Evolutionary conservation across 2,329 filamentous ascomycete genomes (phyloP).

Genomic region (Talaromyces rugulosus): DNA sequence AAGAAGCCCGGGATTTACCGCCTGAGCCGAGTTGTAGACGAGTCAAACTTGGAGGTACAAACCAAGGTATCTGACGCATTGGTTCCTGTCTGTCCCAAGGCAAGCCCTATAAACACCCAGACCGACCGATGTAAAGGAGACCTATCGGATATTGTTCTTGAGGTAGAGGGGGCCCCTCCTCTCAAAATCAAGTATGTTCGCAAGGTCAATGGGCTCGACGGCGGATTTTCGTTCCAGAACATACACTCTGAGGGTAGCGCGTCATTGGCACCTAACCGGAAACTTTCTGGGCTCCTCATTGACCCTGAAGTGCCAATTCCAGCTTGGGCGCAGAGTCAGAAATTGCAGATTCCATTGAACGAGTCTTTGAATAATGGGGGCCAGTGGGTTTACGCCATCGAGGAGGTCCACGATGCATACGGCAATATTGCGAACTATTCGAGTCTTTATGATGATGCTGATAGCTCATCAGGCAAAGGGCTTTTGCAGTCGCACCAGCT

Average conservation of each 20-base stretch:
- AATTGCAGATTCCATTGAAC: conserved; percentile 76
- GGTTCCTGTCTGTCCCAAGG: conserved; percentile 80
- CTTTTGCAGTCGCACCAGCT: conserved; percentile 71
- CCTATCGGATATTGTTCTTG: conserved; percentile 75
- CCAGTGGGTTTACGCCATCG: conserved; percentile 82
- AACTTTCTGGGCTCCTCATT: conserved; percentile 55
- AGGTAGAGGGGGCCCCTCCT: conserved; percentile 84
- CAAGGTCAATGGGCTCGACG: conserved; percentile 75
- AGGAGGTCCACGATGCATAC: conserved; percentile 86
- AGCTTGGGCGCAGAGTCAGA: conserved; percentile 70
- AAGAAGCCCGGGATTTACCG: conserved; percentile 88
- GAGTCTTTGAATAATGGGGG: conserved; percentile 79
- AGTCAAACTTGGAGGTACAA: conserved; percentile 90
- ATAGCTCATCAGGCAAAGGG: conserved; percentile 55
- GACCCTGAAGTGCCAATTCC: conserved; percentile 50
- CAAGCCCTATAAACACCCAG: conserved; percentile 62
- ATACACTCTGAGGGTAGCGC: conserved; percentile 83
- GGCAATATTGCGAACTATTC: conserved; percentile 79
- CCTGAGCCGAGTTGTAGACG: conserved; percentile 79
- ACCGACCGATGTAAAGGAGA: conserved; percentile 77
- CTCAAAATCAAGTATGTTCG: conserved; percentile 90
- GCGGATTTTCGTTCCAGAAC: conserved; percentile 85
- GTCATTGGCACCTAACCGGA: conserved; percentile 67
- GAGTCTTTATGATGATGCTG: conserved; percentile 60
- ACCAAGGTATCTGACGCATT: conserved; percentile 71